Conservation (phyloP, 495 filamentous ascomycete genomes). For the Aspergillus asperescens region DNA sequence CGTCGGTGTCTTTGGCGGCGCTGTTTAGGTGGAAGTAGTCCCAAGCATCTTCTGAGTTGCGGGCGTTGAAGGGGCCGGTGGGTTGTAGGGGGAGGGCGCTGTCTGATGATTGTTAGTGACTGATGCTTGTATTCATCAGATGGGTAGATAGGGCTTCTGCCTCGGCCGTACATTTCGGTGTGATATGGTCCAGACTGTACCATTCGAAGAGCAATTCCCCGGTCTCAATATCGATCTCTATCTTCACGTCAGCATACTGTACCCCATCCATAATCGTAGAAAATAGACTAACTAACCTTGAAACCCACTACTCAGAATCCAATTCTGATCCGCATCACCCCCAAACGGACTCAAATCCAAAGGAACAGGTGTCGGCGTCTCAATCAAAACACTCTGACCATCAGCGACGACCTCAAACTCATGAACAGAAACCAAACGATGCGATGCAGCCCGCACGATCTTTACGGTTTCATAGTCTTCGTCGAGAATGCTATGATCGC, state of each 20-base stretch:
- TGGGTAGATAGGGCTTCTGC: too few species aligned
- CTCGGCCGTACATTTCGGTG: slow-evolving; percentile 20
- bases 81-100: neutral
- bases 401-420: slow-evolving; percentile 44
- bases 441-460: slow-evolving; percentile 35
- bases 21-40: slow-evolving; percentile 42
- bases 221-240: slow-evolving; percentile 24
- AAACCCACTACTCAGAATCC: slow-evolving; percentile 26
- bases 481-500: slow-evolving; percentile 40
- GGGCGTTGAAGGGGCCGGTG: slow-evolving; percentile 21
- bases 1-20: slow-evolving; percentile 23
- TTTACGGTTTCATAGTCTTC: slow-evolving; percentile 43
- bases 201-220: slow-evolving; percentile 34
- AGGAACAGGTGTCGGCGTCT: slow-evolving; percentile 22
- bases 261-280: neutral
- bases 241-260: slow-evolving; percentile 23
- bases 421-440: slow-evolving; percentile 39
- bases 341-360: slow-evolving; percentile 25
- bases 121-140: too few species aligned
- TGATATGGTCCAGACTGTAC: slow-evolving; percentile 28
- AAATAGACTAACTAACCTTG: neutral
- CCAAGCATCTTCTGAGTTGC: slow-evolving; percentile 13
- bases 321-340: slow-evolving; percentile 22
- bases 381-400: slow-evolving; percentile 24
- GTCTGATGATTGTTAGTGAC: neutral